Base-by-base conservation (phyloP, 75 land plant species). In the Pinus taeda region DNA sequence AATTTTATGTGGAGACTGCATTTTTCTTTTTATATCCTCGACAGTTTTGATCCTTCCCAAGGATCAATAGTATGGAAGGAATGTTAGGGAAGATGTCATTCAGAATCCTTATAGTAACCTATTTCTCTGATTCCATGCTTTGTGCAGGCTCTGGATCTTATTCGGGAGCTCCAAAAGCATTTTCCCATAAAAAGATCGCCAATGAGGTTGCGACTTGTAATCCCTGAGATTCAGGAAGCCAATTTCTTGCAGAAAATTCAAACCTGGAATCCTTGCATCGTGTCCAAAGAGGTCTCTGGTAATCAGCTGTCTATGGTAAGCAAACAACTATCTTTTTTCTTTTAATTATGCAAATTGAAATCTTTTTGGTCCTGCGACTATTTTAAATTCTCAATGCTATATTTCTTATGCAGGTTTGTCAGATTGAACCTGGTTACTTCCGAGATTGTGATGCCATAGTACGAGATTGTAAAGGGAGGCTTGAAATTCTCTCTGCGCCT, bases 61-160 rank as follows among this genome's bases (percentile, higher is more conserved):
- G 9, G 42, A 69, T 45, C 49, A 45, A 3, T 69, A 18, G 6
- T 12, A 18, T 17, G 15, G 17, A 65, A 0, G 55, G 42, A 17
- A 18, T 8, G 39, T 42, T 69, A 42, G 42, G 49, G 13, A 69
- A 3, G 20, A 21, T 45, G n/a, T 42, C n/a, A 12, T 37, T 9
- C 11, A 11, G 30, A 62, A 13, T 62, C 30, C 13, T 29, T 62
- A 15, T 17, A 17, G 55, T 49, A 49, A 49, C 55, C 55, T 49
- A 49, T 49, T 45, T 37, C 58, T 18, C 11, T 77, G 56, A 13
- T 59, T 75, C 11, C 71, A 15, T 58, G 22, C 42, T 49, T 61
- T 71, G n/a, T 89, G 77, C 88, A 97, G 99, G 99, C 99, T 59
- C 78, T 97, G 62, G 99, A 94, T 72, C 90, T 97, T 56, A 97